phyloP scores from a whole-genome alignment of 345 rosid species.

The Linum tenue region DNA sequence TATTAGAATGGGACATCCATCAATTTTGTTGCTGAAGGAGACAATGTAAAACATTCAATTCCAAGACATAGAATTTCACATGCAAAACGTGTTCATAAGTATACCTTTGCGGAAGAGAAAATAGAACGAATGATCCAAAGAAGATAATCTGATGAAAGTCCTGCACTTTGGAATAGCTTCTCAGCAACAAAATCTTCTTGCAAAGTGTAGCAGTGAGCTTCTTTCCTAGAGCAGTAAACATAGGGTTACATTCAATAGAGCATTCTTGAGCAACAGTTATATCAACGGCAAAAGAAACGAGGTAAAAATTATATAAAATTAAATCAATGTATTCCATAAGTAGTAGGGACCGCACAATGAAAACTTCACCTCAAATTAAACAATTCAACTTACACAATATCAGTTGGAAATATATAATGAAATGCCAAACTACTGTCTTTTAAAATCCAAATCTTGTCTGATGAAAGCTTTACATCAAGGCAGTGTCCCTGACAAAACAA shows the following conservation, averaged over 20 bases:
- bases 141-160: slow-evolving; percentile 60
- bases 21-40: background rate
- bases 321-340: no score
- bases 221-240: slow-evolving; percentile 52
- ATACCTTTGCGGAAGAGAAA: slow-evolving; percentile 63
- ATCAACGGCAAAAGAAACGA: background rate
- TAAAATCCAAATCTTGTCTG: slow-evolving; percentile 62
- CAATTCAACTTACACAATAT: slow-evolving; percentile 44
- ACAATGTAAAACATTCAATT: no score
- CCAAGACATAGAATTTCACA: no score
- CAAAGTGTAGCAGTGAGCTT: slow-evolving; percentile 48
- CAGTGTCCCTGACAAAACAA: slow-evolving; percentile 50
- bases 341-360: background rate
- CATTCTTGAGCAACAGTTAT: background rate
- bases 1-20: background rate
- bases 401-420: slow-evolving; percentile 33
- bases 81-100: background rate
- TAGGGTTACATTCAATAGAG: no score
- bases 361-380: background rate
- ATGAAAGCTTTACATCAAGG: slow-evolving; percentile 63
- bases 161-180: slow-evolving; percentile 68
- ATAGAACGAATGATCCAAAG: slow-evolving; percentile 50
- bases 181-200: slow-evolving; percentile 87
- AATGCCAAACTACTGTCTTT: slow-evolving; percentile 50
- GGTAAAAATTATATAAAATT: no score